phyloP scores from a whole-genome alignment of 1,284 basidiomycete genomes.

The Leucoagaricus sp. region DNA sequence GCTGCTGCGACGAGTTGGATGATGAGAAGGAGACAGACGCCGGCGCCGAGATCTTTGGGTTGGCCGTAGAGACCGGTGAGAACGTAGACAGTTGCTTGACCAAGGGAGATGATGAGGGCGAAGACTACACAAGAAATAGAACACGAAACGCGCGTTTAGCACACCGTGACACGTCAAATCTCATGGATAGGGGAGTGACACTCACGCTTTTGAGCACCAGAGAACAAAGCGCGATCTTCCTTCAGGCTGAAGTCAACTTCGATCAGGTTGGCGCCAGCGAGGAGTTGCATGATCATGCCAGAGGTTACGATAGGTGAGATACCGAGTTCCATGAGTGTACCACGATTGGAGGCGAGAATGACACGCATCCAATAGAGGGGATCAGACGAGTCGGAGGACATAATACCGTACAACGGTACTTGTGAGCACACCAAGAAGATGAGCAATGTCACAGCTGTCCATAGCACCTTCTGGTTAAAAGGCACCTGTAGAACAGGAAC shows the following conservation, averaged over 20 bases:
- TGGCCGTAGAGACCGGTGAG: conserved; percentile 96
- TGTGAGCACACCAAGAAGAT: conserved; percentile 98
- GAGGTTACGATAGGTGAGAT: conserved; percentile 97
- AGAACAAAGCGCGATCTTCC: conserved; percentile 95
- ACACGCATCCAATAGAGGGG: conserved; percentile 99
- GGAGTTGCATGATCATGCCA: conserved; percentile 99
- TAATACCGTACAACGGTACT: conserved; percentile 96
- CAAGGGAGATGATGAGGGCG: conserved; percentile 94
- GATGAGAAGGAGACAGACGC: conserved; percentile 94
- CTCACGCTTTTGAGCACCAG: conserved; percentile 97
- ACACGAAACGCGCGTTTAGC: background rate
- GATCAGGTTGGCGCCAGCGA: conserved; percentile 96
- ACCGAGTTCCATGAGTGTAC: conserved; percentile 98
- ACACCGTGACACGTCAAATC: conserved; percentile 14
- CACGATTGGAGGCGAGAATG: conserved; percentile 97
- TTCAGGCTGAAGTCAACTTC: conserved; percentile 98
- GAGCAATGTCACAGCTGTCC: conserved; percentile 96
- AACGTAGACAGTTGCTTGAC: conserved; percentile 97
- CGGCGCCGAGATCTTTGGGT: conserved; percentile 92
- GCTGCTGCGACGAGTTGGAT: conserved; percentile 94
- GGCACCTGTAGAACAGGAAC: conserved; percentile 61
- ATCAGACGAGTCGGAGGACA: conserved; percentile 97
- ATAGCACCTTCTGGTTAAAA: conserved; percentile 95
- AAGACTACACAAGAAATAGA: conserved; percentile 85
- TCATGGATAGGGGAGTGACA: conserved; percentile 33